Base-by-base conservation (phyloP, 768 basidiomycete species). In the Mycena galopus region DNA sequence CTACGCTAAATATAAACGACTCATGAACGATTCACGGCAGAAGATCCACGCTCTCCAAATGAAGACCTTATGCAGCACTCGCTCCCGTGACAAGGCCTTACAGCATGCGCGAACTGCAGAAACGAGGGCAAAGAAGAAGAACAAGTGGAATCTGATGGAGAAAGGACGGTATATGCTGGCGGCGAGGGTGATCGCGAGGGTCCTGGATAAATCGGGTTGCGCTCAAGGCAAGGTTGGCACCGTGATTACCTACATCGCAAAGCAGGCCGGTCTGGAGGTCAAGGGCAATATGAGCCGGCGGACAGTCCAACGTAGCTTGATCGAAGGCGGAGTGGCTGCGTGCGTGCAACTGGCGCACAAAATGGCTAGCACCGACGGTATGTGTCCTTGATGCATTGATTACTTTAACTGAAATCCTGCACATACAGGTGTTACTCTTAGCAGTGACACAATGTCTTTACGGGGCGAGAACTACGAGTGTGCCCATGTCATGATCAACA, bases 391-490 rank as follows among this genome's bases (percentile, higher is more conserved):
- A 6, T 37, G 14, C 35, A 37, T 14, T 6, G 8, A 37, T 37
- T 6, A 14, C 6, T 37, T 7, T 37, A 7, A 37, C 14, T 37
- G 6, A 6, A 37, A 37, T 37, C 8, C 35, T 37, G 14, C 8
- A 37, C 6, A 19, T 30, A 27, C 39, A 62, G 61, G 61, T 50
- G 23, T 62, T 19, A n/a, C 44, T 3, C 29, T 50, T 5, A 62
- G 65, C 29, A 50, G 7, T 2, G 65, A 67, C 17, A 42, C 56
- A 2, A 67, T 56, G 0, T 25, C 65, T 8, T 9, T 66, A 14
- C 35, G 39, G 3, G 65, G 53, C 51, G 55, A 66, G 10, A 66
- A 56, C 39, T 66, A 66, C 39, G 65, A 66, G 21, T n/a, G 53
- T 2, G 33, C 7, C 2, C 19, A 12, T 19, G 37, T 66, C 3